Conservation (phyloP, 1,284 basidiomycete genomes). For the Bjerkandera adusta region DNA sequence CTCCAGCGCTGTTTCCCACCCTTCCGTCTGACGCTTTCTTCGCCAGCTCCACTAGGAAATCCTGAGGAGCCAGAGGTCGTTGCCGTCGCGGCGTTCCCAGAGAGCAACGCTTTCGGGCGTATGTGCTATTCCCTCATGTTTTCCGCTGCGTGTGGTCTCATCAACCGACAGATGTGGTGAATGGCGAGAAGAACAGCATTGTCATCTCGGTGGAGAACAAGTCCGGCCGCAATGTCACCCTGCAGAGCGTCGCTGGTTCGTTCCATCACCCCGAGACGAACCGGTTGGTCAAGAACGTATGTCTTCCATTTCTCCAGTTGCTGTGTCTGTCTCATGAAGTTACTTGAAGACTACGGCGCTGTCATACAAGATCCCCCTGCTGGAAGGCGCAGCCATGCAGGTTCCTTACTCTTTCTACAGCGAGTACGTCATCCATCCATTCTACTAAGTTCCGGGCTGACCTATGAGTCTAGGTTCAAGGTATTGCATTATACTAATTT, state of each 20-base stretch:
- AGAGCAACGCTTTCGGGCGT: slow-evolving; percentile 79
- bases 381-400: slow-evolving; percentile 64
- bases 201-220: slow-evolving; percentile 72
- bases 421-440: slow-evolving; percentile 59
- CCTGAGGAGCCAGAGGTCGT: slow-evolving; percentile 49
- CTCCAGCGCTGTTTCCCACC: not conserved
- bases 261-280: slow-evolving; percentile 69
- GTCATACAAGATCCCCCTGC: slow-evolving; percentile 58
- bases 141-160: not conserved
- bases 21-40: not conserved
- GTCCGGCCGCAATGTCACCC: slow-evolving; percentile 73
- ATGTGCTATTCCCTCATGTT: slow-evolving; percentile 8
- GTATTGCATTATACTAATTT: slow-evolving; percentile 30
- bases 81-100: slow-evolving; percentile 68
- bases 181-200: slow-evolving; percentile 81
- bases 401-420: slow-evolving; percentile 79
- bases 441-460: slow-evolving; percentile 17
- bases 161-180: slow-evolving; percentile 75
- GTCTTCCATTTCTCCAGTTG: slow-evolving; percentile 26
- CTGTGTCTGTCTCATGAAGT: not conserved
- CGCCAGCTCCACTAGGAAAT: slow-evolving; percentile 21
- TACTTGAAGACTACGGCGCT: slow-evolving; percentile 58
- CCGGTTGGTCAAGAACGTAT: slow-evolving; percentile 72
- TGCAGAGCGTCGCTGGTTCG: slow-evolving; percentile 69
- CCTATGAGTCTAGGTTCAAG: slow-evolving; percentile 52